Base-by-base conservation (phyloP, 495 filamentous ascomycete genomes). In the Lepraria neglecta region DNA sequence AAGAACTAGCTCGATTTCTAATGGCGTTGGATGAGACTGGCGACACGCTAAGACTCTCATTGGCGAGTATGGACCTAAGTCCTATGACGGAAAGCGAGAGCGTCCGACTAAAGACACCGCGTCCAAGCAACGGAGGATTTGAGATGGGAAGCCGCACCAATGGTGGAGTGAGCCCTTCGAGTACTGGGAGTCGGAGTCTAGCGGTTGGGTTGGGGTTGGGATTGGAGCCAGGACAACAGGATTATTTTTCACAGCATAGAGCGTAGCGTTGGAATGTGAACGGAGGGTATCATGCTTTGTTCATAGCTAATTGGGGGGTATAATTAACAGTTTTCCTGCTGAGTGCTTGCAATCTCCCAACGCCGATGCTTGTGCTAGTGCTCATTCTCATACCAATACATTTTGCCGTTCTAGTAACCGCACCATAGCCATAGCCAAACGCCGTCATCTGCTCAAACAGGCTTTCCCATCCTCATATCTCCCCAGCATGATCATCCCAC, bases 1-100 rank as follows among this genome's bases (percentile, higher is more conserved):
- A 91, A 64, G 95, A 99, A 69, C 77, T 99, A 4, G 91, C 92
- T 28, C 76, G 95, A 35, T 99, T 99, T 71, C 74, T 99, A 54
- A 89, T 92, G 48, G 94, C 94, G 2, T 81, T 99, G 58, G 95
- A 99, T 70, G 84, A 87, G 65, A 88, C 83, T 4, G 94, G 94
- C 0, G 84, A 85, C 55, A 95, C 90, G 47, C 76, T 99, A 27
- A 82, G 84, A 51, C 82, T 89, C 63, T 90, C 89, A 0, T 82
- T 97, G 69, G 82, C 85, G 61, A 76, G 88, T 66, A 87, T 91
- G 2, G 85, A 84, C 21, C 46, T 58, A 1, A 24, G 44, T 45
- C 30, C 48, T 7, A 35, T 14, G 48, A 45, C 24, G 21, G 47
- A 28, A 12, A 30, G 24, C 33, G 59, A 46, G 14, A 30, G 52